phyloP scores from a whole-genome alignment of 768 basidiomycete species.

The Inosperma sp. region DNA sequence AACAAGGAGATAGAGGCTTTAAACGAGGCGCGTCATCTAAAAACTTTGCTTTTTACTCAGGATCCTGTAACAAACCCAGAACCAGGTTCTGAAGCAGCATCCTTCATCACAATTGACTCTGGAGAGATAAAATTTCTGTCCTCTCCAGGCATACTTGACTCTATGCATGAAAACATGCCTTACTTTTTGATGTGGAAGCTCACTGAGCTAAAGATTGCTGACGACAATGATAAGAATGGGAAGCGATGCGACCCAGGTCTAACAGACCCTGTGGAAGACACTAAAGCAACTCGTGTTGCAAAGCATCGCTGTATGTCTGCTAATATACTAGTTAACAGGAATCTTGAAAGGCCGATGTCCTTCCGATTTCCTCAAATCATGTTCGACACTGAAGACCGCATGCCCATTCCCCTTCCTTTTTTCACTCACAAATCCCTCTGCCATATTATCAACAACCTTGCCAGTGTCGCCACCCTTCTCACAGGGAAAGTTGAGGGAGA shows the following conservation, averaged over 20 bases:
- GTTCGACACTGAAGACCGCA: constrained; percentile 12
- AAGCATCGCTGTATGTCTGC: constrained; percentile 13
- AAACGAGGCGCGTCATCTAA: constrained; percentile 1
- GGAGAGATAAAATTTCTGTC: neutral
- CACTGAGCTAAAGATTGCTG: neutral
- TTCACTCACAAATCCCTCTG: constrained; percentile 19
- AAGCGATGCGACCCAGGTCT: neutral
- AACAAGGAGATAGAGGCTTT: constrained; percentile 12
- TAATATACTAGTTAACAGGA: neutral
- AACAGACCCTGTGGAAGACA: neutral
- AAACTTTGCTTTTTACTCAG: neutral
- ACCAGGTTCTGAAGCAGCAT: constrained; percentile 11
- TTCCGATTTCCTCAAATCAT: constrained; percentile 13
- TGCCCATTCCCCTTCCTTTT: constrained; percentile 11
- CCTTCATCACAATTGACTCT: constrained; percentile 9
- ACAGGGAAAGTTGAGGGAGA: constrained; percentile 19
- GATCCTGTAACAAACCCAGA: constrained; percentile 2
- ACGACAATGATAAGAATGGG: neutral
- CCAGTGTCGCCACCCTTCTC: constrained; percentile 23
- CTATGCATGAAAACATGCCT: neutral
- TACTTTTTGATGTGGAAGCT: neutral
- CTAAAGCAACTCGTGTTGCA: neutral
- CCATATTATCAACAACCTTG: constrained; percentile 18
- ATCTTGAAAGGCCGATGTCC: neutral
- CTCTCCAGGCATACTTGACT: neutral